phyloP scores from a whole-genome alignment of 352 stramenopile species.

The Phytophthora chlamydospora region DNA sequence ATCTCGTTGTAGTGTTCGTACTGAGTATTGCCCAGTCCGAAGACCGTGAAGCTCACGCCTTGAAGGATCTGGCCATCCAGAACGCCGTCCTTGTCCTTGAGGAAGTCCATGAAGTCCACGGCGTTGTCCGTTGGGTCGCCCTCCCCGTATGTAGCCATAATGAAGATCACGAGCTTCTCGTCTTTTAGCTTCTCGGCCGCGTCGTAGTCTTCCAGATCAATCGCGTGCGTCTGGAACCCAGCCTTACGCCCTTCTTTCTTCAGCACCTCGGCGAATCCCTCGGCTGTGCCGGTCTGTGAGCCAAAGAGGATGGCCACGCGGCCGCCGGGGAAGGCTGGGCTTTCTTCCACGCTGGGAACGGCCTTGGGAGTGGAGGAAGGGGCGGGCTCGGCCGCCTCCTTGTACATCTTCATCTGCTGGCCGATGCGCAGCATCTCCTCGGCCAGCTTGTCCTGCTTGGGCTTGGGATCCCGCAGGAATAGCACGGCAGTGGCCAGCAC shows the following conservation, averaged over 20 bases:
- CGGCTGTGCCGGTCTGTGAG: constrained; percentile 97
- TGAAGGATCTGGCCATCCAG: constrained; percentile 41
- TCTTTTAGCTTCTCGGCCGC: constrained; percentile 53
- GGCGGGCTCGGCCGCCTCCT: constrained; percentile 46
- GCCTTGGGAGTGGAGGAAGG: not conserved
- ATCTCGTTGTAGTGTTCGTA: constrained; percentile 99
- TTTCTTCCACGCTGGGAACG: constrained; percentile 40
- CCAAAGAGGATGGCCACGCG: constrained; percentile 95
- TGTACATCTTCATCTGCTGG: constrained; percentile 87
- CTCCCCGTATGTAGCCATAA: constrained; percentile 98
- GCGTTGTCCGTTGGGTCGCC: constrained; percentile 99
- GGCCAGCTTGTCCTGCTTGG: constrained; percentile 67
- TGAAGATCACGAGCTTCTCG: constrained; percentile 88
- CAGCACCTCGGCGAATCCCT: constrained; percentile 96
- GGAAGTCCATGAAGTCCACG: constrained; percentile 90
- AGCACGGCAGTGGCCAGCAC: constrained; percentile 68
- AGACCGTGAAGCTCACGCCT: constrained; percentile 93
- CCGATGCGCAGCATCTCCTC: constrained; percentile 74
- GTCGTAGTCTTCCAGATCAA: constrained; percentile 97
- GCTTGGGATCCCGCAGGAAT: constrained; percentile 60
- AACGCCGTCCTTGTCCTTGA: constrained; percentile 75
- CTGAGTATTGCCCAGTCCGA: constrained; percentile 98
- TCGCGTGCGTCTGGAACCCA: constrained; percentile 85
- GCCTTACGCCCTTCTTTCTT: constrained; percentile 89
- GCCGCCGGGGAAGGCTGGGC: constrained; percentile 59